These are phyloP conservation scores for Secale cereale DNA, from an alignment of 176 grass and related monocot genomes.

Conservation along the genomic window DNA sequence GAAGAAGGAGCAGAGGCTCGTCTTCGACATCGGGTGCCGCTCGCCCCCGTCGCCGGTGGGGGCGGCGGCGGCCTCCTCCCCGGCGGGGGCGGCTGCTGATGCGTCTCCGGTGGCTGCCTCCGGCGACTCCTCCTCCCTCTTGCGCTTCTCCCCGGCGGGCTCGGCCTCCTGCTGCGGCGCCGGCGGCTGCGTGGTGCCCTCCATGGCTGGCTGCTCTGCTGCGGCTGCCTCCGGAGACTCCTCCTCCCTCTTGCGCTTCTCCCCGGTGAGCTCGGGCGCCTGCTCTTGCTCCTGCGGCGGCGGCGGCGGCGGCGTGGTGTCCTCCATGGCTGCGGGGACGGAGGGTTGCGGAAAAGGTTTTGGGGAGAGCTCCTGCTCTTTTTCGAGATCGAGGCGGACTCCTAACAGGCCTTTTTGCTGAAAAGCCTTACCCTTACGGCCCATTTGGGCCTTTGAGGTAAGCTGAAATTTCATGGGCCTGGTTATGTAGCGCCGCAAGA, in stretches of 20 bases:
- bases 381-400: background rate
- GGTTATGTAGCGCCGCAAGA: background rate
- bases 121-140: constrained; percentile 40
- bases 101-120: background rate
- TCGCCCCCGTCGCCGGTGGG: background rate
- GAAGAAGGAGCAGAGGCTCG: constrained; percentile 89
- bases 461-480: background rate
- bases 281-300: background rate
- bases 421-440: background rate
- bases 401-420: background rate
- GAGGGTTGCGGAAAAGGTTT: constrained; percentile 3
- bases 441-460: background rate
- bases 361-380: background rate
- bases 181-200: background rate
- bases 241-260: constrained; percentile 72
- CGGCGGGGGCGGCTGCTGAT: background rate
- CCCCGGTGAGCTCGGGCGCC: constrained; percentile 10
- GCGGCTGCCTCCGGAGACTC: background rate
- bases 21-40: constrained; percentile 69
- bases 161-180: background rate
- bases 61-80: background rate
- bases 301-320: background rate
- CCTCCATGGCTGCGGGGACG: background rate
- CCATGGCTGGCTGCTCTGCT: background rate
- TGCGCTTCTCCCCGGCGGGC: constrained; percentile 57